Evolutionary conservation across 768 basidiomycete species (phyloP), one percentile per base, ranked within the genome.

Genomic region (Postia placenta): DNA sequence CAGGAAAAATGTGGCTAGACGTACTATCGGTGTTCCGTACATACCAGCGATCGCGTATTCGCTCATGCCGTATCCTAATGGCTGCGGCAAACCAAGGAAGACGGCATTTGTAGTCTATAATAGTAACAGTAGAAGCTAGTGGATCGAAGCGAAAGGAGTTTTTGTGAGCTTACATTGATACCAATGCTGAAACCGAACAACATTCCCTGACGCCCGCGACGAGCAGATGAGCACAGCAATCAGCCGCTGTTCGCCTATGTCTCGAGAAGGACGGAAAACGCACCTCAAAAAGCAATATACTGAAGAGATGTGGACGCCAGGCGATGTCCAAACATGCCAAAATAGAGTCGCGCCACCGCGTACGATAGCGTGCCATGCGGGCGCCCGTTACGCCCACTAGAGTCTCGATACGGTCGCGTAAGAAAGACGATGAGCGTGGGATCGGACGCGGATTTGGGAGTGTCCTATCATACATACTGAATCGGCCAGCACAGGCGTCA

Each of bases 171-270:
- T 42, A 78, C 78, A 54, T 81, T 82, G 44, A 81, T 78, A 27
- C 83, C 81, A 46, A 83, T 82, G 14, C 72, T 64, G 60, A 84
- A 84, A 0, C 83, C 84, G 57, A 86, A 85, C 0, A 80, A 59
- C 41, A 78, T 57, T 5, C 73, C 79, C 75, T 77, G 43, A 9
- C 33, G n/a, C n/a, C n/a, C n/a, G n/a, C n/a, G n/a, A n/a, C n/a
- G n/a, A n/a, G n/a, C n/a, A n/a, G n/a, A n/a, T n/a, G n/a, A n/a
- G n/a, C n/a, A n/a, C n/a, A 9, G 33, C 12, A 41, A 39, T 40
- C 39, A 14, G 19, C 9, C 39, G 9, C 39, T 22, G 7, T 14
- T 22, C 11, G 9, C 9, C 36, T 3, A 6, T 23, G 4, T 7
- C 7, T 3, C 15, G 12, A 11, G 2, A 14, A 35, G 22, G 36